A percentile compares a stretch with the other conserved stretches of the same genome.
Conservation (phyloP, 352 stramenopile genomes). For the Phytophthora foliorum region DNA sequence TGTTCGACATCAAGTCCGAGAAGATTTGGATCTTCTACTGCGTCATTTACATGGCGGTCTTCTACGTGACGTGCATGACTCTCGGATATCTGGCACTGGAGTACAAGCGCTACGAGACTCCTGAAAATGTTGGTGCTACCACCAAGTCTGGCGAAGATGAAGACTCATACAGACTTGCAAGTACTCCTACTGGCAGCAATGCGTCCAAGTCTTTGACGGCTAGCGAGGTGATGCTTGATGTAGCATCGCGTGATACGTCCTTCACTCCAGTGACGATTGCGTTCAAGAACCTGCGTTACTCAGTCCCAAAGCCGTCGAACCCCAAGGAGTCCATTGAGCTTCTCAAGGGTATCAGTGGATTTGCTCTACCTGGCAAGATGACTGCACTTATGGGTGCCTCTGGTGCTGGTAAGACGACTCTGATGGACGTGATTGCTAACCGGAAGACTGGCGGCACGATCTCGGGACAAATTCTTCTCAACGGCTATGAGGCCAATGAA, state of each 20-base stretch:
- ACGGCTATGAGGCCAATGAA: constrained; percentile 34
- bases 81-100: constrained; percentile 49
- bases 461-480: constrained; percentile 30
- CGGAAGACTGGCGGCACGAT: constrained; percentile 70
- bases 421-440: constrained; percentile 92
- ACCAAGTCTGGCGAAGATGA: constrained; percentile 20
- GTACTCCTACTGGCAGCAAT: constrained; percentile 20
- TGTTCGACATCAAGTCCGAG: constrained; percentile 48
- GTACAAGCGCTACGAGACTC: constrained; percentile 38
- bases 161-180: constrained; percentile 26
- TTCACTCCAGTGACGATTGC: constrained; percentile 29
- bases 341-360: constrained; percentile 31
- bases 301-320: constrained; percentile 30
- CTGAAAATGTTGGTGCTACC: constrained; percentile 16
- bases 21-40: constrained; percentile 42
- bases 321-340: constrained; percentile 34
- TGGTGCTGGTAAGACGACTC: constrained; percentile 76
- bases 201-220: constrained; percentile 28
- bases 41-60: constrained; percentile 43
- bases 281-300: constrained; percentile 31
- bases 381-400: constrained; percentile 69
- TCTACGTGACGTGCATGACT: constrained; percentile 42
- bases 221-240: constrained; percentile 35
- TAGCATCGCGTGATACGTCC: constrained; percentile 17
- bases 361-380: constrained; percentile 32